phyloP scores from a whole-genome alignment of 352 stramenopile species.

The Phytophthora palmivora region DNA sequence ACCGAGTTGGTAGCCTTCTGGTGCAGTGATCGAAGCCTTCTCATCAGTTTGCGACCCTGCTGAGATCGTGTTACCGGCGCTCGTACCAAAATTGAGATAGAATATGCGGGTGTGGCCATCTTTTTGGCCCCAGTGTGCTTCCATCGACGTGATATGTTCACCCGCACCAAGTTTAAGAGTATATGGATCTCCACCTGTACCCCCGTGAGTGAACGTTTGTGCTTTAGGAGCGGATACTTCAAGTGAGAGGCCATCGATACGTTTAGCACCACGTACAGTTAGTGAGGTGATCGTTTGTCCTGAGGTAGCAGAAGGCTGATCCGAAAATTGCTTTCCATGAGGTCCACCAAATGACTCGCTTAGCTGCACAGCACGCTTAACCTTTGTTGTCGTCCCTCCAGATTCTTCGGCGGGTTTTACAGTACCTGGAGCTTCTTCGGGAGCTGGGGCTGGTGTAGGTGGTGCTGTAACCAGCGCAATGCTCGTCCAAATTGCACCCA shows the following conservation, averaged over 20 bases:
- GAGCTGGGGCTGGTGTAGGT: neutral
- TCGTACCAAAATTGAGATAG: constrained; percentile 25
- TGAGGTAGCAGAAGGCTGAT: constrained; percentile 18
- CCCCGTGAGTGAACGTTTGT: constrained; percentile 25
- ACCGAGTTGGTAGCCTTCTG: constrained; percentile 25
- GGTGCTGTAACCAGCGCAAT: neutral
- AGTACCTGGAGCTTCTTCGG: neutral
- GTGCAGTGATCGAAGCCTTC: constrained; percentile 20
- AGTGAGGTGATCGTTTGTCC: constrained; percentile 27
- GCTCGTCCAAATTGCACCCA: constrained; percentile 32
- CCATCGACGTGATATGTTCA: constrained; percentile 32
- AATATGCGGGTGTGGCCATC: constrained; percentile 28
- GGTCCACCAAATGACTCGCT: constrained; percentile 28
- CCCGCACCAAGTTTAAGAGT: constrained; percentile 15
- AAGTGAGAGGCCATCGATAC: constrained; percentile 22
- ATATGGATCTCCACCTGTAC: constrained; percentile 25
- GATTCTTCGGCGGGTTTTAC: neutral
- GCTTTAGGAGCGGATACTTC: constrained; percentile 19
- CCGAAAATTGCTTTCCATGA: constrained; percentile 28
- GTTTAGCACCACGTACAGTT: constrained; percentile 18
- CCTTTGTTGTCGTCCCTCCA: neutral
- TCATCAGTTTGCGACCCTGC: constrained; percentile 26
- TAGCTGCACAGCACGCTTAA: constrained; percentile 7
- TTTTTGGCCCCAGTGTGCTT: constrained; percentile 31
- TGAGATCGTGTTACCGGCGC: constrained; percentile 20